These are phyloP conservation scores for Arachis monticola DNA, from an alignment of 331 rosid species.

Conservation along the genomic window DNA sequence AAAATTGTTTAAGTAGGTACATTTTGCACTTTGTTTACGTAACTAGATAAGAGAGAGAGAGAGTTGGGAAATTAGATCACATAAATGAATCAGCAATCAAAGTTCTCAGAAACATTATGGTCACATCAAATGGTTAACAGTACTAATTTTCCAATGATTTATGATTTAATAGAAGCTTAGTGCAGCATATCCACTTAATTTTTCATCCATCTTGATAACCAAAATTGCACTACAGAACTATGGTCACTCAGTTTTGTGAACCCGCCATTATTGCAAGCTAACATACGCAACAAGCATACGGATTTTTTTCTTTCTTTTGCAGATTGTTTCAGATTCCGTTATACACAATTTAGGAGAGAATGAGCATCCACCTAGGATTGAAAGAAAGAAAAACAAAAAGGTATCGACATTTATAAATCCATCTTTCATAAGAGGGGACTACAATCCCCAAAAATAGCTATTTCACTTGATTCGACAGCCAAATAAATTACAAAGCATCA, in stretches of 20 bases:
- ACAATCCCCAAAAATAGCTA: slow-evolving; percentile 48
- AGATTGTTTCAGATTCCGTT: slow-evolving; percentile 36
- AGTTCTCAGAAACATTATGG: no score
- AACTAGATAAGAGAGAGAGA: no score
- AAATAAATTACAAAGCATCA: slow-evolving; percentile 51
- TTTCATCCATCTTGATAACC: no score
- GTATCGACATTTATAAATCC: slow-evolving; percentile 49
- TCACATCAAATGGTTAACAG: no score
- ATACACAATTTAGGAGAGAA: slow-evolving; percentile 62
- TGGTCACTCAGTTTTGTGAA: neutral
- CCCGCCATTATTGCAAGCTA: neutral
- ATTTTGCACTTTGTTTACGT: no score
- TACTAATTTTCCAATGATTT: no score
- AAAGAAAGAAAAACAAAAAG: slow-evolving; percentile 5
- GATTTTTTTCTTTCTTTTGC: slow-evolving; percentile 23
- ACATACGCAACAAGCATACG: slow-evolving; percentile 23
- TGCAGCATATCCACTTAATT: neutral
- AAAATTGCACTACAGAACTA: neutral
- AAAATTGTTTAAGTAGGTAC: no score
- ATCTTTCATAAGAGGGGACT: slow-evolving; percentile 45
- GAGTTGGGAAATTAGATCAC: no score
- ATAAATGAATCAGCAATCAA: no score
- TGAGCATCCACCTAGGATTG: slow-evolving; percentile 32
- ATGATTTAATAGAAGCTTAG: neutral
- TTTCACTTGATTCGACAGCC: slow-evolving; percentile 51